phyloP scores from a whole-genome alignment of 73 alveolate species.

The Effrenium voratum region DNA sequence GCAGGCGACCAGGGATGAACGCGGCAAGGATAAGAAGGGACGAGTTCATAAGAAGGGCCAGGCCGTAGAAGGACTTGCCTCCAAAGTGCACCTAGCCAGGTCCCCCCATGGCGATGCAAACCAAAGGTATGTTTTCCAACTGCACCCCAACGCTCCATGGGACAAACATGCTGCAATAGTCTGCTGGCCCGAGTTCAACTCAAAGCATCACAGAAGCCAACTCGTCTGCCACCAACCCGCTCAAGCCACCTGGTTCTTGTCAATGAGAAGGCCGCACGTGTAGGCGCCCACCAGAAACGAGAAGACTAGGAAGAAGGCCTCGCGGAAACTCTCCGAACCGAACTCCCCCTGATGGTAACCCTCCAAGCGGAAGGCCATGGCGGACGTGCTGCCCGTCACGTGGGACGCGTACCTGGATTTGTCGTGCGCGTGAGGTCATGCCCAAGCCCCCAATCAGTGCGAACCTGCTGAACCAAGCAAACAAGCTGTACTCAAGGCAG shows the following conservation, averaged over 20 bases:
- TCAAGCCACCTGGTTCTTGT: conserved; percentile 89
- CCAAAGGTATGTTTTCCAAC: too few relatives aligned
- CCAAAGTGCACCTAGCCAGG: conserved; percentile 80
- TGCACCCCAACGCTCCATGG: too few relatives aligned
- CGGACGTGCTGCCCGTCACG: conserved; percentile 78
- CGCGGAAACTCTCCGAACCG: conserved; percentile 37
- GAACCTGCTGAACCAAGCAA: too few relatives aligned
- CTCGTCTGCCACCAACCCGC: too few relatives aligned
- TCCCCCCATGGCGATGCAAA: too few relatives aligned
- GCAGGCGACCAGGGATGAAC: conserved; percentile 57
- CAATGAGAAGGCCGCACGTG: conserved; percentile 71
- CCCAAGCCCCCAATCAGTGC: too few relatives aligned
- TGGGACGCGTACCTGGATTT: conserved; percentile 86
- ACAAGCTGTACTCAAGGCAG: too few relatives aligned
- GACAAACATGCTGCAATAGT: too few relatives aligned
- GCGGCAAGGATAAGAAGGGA: conserved; percentile 61
- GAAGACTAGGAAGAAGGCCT: conserved; percentile 42
- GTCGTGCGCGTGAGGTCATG: too few relatives aligned
- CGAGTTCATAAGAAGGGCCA: conserved; percentile 64
- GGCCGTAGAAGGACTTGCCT: conserved; percentile 88
- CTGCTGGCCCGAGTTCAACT: too few relatives aligned
- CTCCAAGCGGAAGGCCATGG: conserved; percentile 68
- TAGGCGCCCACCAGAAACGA: conserved; percentile 72
- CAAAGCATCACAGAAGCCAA: too few relatives aligned
- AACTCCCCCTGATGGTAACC: conserved; percentile 81